These are phyloP conservation scores for Metschnikowia dekortorum DNA, from an alignment of 805 yeast species.

Conservation along the genomic window DNA sequence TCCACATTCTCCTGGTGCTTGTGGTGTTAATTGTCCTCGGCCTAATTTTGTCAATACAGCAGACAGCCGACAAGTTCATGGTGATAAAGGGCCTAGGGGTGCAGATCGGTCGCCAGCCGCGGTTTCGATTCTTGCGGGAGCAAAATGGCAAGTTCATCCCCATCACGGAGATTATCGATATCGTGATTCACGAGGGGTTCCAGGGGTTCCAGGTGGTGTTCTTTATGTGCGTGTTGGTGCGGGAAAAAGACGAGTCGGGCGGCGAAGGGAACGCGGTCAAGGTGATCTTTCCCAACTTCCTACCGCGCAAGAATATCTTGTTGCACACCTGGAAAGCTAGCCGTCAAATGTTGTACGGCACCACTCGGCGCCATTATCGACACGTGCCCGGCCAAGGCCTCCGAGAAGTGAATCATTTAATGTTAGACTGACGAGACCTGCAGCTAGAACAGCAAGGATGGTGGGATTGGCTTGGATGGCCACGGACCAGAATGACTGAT, in stretches of 20 bases:
- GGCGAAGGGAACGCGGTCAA: slow-evolving; percentile 21
- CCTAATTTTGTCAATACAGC: slow-evolving; percentile 24
- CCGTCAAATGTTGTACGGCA: slow-evolving; percentile 31
- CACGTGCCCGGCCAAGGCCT: slow-evolving; percentile 20
- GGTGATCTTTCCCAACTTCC: slow-evolving; percentile 39
- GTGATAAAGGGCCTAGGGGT: slow-evolving; percentile 46
- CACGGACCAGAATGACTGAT: too few species aligned
- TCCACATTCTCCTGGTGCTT: slow-evolving; percentile 1
- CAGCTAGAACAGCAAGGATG: too few species aligned
- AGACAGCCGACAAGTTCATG: slow-evolving; percentile 39
- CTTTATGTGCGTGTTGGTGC: slow-evolving; percentile 57
- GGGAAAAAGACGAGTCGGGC: slow-evolving; percentile 18
- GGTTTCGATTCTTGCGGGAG: slow-evolving; percentile 12
- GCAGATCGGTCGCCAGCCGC: slow-evolving; percentile 32
- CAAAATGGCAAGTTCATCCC: slow-evolving; percentile 49
- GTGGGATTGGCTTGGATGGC: too few species aligned
- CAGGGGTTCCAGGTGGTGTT: slow-evolving; percentile 58
- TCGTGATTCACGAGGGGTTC: slow-evolving; percentile 75
- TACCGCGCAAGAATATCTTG: slow-evolving; percentile 40
- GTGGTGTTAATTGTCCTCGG: slow-evolving; percentile 4
- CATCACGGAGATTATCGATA: slow-evolving; percentile 51
- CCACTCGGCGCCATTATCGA: slow-evolving; percentile 14
- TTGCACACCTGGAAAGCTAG: slow-evolving; percentile 38
- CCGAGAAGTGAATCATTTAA: slow-evolving; percentile 14
- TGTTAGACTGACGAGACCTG: too few species aligned